Base-by-base conservation (phyloP, 345 rosid species). In the Eucalyptus regnans region DNA sequence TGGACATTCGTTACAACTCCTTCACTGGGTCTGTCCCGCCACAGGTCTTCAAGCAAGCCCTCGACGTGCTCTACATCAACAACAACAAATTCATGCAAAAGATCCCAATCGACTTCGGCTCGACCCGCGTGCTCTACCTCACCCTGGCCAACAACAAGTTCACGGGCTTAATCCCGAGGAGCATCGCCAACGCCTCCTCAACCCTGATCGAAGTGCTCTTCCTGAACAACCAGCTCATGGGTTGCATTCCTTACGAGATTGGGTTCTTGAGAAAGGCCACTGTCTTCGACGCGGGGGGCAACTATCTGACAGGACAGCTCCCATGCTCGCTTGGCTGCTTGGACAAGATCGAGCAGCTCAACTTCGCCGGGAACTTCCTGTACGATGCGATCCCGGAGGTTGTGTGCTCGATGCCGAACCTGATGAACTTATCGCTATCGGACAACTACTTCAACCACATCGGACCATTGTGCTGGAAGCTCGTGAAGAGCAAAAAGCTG, bases 71-170 rank as follows among this genome's bases (percentile, higher is more conserved):
- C 31, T 92, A 92, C 88, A 89, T 94, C 71, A 94, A 93, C 91
- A 90, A 93, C 92, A 94, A 94, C 88, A 86, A 88, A 17, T 94
- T 94, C 90, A 79, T 48, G 33, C 92, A 80, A 48, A 52, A 13
- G 18, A 89, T 93, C 29, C 94, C 94, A 5, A 56, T 89, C 16
- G 91, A 87, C 87, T 60, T 94, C 8, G 93, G 94, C 7, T 71
- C 90, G 33, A 88, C 93, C 18, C 89, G 90, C 6, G 93, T 88
- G 31, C 86, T 86, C 23, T 92, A 91, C 86, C 92, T 94, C 62
- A 90, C 94, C 18, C 84, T 93, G 18, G 95, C 94, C 33, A 90
- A 92, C 91, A 94, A 94, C 89, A 91, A 81, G 79, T 92, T 94
- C 89, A 90, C 88, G 7, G 94, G 94, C 12, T 91, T 91, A 1